These are phyloP conservation scores for Alternaria brassicae DNA, from an alignment of 2,329 filamentous ascomycete genomes.

Conservation along the genomic window DNA sequence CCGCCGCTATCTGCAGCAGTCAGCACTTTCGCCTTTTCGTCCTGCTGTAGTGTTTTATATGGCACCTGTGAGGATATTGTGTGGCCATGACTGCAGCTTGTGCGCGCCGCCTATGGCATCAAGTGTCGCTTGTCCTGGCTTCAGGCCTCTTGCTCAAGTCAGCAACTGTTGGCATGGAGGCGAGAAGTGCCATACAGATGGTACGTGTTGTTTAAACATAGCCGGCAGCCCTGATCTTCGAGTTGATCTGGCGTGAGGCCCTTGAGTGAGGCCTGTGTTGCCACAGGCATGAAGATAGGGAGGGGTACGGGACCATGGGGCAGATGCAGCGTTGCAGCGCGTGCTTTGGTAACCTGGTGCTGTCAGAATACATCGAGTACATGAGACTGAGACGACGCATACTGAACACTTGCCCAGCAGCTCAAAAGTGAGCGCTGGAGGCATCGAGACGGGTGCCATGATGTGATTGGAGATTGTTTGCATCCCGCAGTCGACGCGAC, in stretches of 20 bases:
- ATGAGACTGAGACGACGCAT: background rate
- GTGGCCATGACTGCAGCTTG: conserved; percentile 90
- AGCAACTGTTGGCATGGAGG: conserved; percentile 14
- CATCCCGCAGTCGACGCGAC: conserved; percentile 1
- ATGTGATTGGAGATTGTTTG: conserved; percentile 7
- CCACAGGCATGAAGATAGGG: conserved; percentile 98
- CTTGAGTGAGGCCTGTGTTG: conserved; percentile 94
- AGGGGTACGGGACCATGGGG: conserved; percentile 91
- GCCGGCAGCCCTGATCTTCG: conserved; percentile 83
- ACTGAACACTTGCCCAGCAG: conserved; percentile 51
- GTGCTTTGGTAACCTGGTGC: conserved; percentile 85
- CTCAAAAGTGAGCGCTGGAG: conserved; percentile 49
- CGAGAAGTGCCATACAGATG: conserved; percentile 65
- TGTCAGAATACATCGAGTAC: conserved; percentile 7
- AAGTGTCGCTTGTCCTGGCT: conserved; percentile 89
- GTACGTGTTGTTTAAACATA: conserved; percentile 98
- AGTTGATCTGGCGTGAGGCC: conserved; percentile 91
- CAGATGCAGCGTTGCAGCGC: conserved; percentile 84
- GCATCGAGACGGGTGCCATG: conserved; percentile 46
- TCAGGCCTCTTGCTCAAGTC: conserved; percentile 67
- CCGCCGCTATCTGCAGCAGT: conserved; percentile 55
- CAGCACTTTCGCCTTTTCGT: conserved; percentile 21
- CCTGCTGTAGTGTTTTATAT: conserved; percentile 1
- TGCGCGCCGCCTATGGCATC: conserved; percentile 91
- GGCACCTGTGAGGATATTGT: conserved; percentile 84